phyloP scores from a whole-genome alignment of 257 asterid species.

The Penstemon newberryi region DNA sequence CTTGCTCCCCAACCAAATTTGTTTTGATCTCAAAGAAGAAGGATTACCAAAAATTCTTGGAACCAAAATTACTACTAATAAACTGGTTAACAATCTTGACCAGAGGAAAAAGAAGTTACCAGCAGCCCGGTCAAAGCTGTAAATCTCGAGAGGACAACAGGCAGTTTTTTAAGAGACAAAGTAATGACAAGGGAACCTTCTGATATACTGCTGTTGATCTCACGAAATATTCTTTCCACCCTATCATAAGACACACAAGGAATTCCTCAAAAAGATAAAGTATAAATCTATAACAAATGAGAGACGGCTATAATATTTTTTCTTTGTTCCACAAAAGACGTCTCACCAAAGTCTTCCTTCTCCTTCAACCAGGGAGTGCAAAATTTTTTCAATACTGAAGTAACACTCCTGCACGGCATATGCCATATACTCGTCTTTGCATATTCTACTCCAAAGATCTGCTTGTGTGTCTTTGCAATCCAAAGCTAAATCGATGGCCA shows the following conservation, averaged over 20 bases:
- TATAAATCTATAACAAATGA: not conserved
- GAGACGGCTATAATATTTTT: not conserved
- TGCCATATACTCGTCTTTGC: slow-evolving; percentile 96
- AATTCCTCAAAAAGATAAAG: slow-evolving; percentile 13
- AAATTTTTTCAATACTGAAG: slow-evolving; percentile 76
- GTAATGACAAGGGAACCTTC: slow-evolving; percentile 86
- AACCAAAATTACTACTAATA: slow-evolving; percentile 14
- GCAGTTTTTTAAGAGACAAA: slow-evolving; percentile 72
- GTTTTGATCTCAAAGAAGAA: slow-evolving; percentile 15
- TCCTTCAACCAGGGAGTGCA: slow-evolving; percentile 90
- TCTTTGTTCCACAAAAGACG: slow-evolving; percentile 20
- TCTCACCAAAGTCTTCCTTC: slow-evolving; percentile 90
- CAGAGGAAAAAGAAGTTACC: slow-evolving; percentile 46
- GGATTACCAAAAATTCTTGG: slow-evolving; percentile 16
- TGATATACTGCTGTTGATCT: slow-evolving; percentile 75
- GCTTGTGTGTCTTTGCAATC: slow-evolving; percentile 93
- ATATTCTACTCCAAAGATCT: slow-evolving; percentile 88
- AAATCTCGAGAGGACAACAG: slow-evolving; percentile 76
- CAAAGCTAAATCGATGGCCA: slow-evolving; percentile 95
- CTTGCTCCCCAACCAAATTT: slow-evolving; percentile 18
- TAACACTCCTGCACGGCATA: slow-evolving; percentile 98
- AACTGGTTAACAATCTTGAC: slow-evolving; percentile 22
- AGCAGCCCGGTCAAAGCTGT: slow-evolving; percentile 94
- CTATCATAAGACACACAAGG: slow-evolving; percentile 41
- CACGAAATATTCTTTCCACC: slow-evolving; percentile 96